Evolutionary conservation across 2,329 filamentous ascomycete species (phyloP), one percentile per base, ranked within the genome.

Genomic region (Penicillium oxalicum): DNA sequence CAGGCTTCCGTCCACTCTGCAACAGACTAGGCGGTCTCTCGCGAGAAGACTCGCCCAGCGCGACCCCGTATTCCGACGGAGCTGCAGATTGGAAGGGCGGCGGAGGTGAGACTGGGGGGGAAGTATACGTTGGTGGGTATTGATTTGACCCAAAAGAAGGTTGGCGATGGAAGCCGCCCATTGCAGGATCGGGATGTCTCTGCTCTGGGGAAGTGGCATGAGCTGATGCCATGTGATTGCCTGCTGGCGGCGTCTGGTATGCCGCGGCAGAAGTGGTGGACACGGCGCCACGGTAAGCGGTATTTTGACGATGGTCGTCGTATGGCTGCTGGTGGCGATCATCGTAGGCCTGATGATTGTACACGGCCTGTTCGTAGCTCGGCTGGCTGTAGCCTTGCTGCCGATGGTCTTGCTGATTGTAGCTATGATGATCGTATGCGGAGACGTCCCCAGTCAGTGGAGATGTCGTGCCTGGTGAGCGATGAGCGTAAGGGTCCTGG

Each of bases 21-120:
- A 72, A 53, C 32, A 72, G 55, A 63, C 65, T 72, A 8, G 70
- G 70, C 33, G 69, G 67, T 52, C 68, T 61, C 50, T 63, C 61
- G 50, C 58, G 49, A 27, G 62, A 59, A 28, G 55, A 50, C 39
- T 61, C 54, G 49, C 12, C 49, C 34, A 45, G 28, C 2, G 50
- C 50, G 5, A 39, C 24, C 1, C 50, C 52, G 18, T 56, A 56
- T 28, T 52, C 48, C 3, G 50, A 54, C 8, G 48, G 46, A 5
- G 53, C 45, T 8, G 50, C 35, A 24, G 59, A 47, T 5, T 57
- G 54, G 49, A 64, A 66, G 11, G 62, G 55, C n/a, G 65, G 65
- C n/a, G 64, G 63, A 4, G 64, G 61, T 2, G 65, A 62, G 13
- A 58, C 51, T 38, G 62, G 53, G 36, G 58, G 59, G 9, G 53